Evolutionary conservation across 2,329 filamentous ascomycete genomes (phyloP).

Genomic region (Pseudocercospora eumusae): DNA sequence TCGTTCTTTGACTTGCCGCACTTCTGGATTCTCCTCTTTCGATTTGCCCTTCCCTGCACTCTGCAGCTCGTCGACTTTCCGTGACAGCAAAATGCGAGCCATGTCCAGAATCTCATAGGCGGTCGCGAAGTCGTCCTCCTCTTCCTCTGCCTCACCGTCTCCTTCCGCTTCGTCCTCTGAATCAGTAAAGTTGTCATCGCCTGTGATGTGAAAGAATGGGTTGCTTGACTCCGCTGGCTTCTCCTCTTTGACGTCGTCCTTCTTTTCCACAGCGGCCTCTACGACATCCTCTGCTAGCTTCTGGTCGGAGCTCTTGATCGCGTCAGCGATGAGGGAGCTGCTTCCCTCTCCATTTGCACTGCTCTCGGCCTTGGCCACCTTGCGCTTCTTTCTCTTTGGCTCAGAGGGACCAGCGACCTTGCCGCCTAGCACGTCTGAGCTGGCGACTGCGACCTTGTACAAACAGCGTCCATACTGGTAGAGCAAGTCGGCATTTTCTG

Average conservation of each 20-base stretch:
- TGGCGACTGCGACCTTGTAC: constrained; percentile 90
- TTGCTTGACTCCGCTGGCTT: constrained; percentile 60
- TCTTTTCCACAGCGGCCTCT: constrained; percentile 46
- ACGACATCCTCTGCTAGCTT: constrained; percentile 47
- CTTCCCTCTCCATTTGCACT: constrained; percentile 33
- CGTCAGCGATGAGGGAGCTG: constrained; percentile 34
- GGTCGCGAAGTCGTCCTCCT: constrained; percentile 64
- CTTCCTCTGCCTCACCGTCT: constrained; percentile 47
- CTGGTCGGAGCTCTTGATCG: constrained; percentile 41
- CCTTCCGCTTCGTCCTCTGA: constrained; percentile 59
- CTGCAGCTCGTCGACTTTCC: constrained; percentile 56
- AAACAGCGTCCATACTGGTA: constrained; percentile 92
- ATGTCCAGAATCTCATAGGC: constrained; percentile 66
- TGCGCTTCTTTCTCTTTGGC: constrained; percentile 53
- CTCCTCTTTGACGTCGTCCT: constrained; percentile 46
- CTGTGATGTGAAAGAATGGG: constrained; percentile 85
- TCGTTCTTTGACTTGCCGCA: constrained; percentile 73
- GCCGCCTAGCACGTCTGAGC: constrained; percentile 90
- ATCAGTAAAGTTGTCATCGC: constrained; percentile 91
- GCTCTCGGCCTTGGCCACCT: constrained; percentile 36
- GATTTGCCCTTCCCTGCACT: constrained; percentile 51
- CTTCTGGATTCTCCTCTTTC: constrained; percentile 38
- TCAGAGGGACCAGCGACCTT: constrained; percentile 65
- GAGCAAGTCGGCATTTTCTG: constrained; percentile 88
- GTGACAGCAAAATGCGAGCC: constrained; percentile 60